These are phyloP conservation scores for Backusella sp. DNA, from an alignment of 192 early-diverging fungal species.

Conservation along the genomic window DNA sequence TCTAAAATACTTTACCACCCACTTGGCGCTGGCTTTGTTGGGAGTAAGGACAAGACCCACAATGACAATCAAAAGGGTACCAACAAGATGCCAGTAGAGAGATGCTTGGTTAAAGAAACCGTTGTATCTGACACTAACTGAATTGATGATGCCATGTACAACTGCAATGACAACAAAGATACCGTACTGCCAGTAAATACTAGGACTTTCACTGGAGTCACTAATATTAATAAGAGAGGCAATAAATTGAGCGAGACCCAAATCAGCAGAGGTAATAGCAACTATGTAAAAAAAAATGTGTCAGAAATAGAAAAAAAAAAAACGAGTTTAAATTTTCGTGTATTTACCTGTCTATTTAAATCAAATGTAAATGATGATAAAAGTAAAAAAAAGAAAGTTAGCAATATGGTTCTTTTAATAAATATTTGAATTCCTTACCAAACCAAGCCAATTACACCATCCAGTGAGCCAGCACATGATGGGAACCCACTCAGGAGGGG, in stretches of 20 bases:
- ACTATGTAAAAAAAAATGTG: slow-evolving; percentile 20
- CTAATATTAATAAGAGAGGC: slow-evolving; percentile 35
- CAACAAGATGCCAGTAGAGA: slow-evolving; percentile 36
- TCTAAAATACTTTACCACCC: slow-evolving; percentile 34
- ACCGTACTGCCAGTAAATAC: slow-evolving; percentile 40
- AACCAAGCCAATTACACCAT: slow-evolving; percentile 50
- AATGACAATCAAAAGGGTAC: slow-evolving; percentile 39
- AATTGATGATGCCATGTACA: slow-evolving; percentile 51
- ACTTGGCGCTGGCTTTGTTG: slow-evolving; percentile 38
- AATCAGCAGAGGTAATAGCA: slow-evolving; percentile 47
- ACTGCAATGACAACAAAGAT: slow-evolving; percentile 48
- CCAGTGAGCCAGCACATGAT: slow-evolving; percentile 54
- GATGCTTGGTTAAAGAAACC: slow-evolving; percentile 49
- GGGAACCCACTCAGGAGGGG: slow-evolving; percentile 41
- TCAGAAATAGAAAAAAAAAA: neutral
- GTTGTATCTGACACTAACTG: slow-evolving; percentile 40
- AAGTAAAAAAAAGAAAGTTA: neutral
- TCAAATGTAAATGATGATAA: neutral
- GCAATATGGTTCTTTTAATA: neutral
- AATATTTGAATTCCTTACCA: neutral
- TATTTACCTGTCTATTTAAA: slow-evolving; percentile 9
- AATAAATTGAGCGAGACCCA: slow-evolving; percentile 48
- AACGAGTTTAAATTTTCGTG: neutral
- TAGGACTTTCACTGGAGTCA: slow-evolving; percentile 26
- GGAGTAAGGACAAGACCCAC: slow-evolving; percentile 39